Evolutionary conservation across 768 basidiomycete genomes (phyloP).

Genomic region (Pisolithus orientalis): DNA sequence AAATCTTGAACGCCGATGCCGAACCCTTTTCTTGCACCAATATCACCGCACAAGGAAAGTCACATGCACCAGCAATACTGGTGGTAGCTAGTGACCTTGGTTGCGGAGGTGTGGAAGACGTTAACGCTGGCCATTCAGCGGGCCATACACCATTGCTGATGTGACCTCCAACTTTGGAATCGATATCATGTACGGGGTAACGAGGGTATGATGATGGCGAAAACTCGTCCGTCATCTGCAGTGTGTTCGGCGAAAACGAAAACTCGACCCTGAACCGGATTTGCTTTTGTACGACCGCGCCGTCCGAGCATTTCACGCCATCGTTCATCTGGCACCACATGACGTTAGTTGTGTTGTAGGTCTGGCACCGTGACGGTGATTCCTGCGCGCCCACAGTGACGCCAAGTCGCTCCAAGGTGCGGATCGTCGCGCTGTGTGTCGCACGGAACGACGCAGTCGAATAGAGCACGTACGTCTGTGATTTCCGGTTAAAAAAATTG

Average conservation of each 20-base stretch:
- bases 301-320: conserved; percentile 32
- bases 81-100: conserved; percentile 16
- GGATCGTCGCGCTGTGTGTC: conserved; percentile 59
- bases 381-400: conserved; percentile 55
- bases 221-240: conserved; percentile 18
- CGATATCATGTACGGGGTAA: conserved; percentile 6
- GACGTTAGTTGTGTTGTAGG: conserved; percentile 30
- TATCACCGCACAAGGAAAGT: conserved; percentile 59
- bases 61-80: conserved; percentile 7
- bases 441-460: conserved; percentile 49
- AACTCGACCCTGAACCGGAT: conserved; percentile 86
- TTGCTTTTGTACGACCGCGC: conserved; percentile 55
- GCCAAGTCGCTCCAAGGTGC: conserved; percentile 61
- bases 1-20: conserved; percentile 72
- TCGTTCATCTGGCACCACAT: conserved; percentile 53
- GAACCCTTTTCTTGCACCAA: conserved; percentile 90
- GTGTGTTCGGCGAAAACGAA: conserved; percentile 39
- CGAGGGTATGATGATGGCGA: neutral
- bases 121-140: conserved; percentile 16
- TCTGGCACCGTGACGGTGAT: conserved; percentile 26
- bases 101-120: conserved; percentile 22
- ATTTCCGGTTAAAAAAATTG: conserved; percentile 90
- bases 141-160: conserved; percentile 18
- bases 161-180: conserved; percentile 19
- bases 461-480: conserved; percentile 47